These are phyloP conservation scores for Waltergamsia citrina DNA, from an alignment of 2,329 filamentous ascomycete genomes.

Conservation along the genomic window DNA sequence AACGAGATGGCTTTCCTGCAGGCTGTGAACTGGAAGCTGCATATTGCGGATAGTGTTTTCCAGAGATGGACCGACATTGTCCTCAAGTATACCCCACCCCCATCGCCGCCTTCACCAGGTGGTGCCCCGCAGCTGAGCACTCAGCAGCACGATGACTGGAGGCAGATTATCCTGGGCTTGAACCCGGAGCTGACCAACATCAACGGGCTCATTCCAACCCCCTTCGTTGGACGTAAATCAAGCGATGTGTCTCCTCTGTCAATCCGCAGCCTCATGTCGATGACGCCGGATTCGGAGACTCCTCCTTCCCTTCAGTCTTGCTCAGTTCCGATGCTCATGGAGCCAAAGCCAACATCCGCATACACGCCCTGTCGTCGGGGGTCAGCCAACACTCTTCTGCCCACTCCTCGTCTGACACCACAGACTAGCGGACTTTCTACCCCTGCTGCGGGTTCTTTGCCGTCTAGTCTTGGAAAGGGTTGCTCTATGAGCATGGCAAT, in stretches of 20 bases:
- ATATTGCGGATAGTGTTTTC: conserved; percentile 83
- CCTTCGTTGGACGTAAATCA: too few relatives aligned
- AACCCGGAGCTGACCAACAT: conserved; percentile 50
- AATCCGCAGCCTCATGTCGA: background rate
- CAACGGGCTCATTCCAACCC: conserved; percentile 34
- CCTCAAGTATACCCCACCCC: conserved; percentile 71
- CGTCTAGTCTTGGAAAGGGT: conserved; percentile 36
- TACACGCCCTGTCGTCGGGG: conserved; percentile 37
- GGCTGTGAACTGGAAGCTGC: conserved; percentile 88
- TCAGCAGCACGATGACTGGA: conserved; percentile 45
- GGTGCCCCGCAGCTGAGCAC: conserved; percentile 27
- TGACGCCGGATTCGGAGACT: too few relatives aligned
- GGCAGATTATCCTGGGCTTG: conserved; percentile 45
- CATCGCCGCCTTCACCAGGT: conserved; percentile 46
- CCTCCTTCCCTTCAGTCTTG: too few relatives aligned
- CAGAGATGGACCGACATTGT: conserved; percentile 92
- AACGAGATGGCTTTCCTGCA: conserved; percentile 90
- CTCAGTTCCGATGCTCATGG: conserved; percentile 35
- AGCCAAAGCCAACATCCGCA: conserved; percentile 30
- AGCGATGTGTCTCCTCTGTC: too few relatives aligned
- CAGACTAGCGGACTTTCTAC: conserved; percentile 46
- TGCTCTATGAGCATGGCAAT: conserved; percentile 54
- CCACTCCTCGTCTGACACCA: conserved; percentile 49
- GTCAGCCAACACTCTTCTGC: conserved; percentile 44
- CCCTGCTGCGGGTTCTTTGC: conserved; percentile 47